Evolutionary conservation across 2,329 filamentous ascomycete species (phyloP).

Genomic region (Fusarium sp.): DNA sequence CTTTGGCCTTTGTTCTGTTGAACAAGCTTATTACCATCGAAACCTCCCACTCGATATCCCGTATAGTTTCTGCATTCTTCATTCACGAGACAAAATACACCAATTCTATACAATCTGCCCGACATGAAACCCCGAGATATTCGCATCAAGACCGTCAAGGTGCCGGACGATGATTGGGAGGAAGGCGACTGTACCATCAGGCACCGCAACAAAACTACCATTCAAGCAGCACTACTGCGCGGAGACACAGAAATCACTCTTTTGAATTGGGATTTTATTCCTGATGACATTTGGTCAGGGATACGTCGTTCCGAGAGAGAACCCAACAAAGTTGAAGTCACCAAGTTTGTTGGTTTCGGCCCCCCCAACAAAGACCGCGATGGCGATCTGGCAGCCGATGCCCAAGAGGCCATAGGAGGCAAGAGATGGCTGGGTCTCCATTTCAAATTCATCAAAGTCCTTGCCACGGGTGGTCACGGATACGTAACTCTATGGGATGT

Average conservation of each 20-base stretch:
- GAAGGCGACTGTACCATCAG: not conserved
- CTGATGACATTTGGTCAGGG: not conserved
- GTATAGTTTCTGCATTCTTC: not conserved
- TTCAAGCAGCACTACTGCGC: slow-evolving; percentile 40
- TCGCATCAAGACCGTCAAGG: not conserved
- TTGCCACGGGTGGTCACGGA: slow-evolving; percentile 50
- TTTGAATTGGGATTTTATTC: slow-evolving; percentile 3
- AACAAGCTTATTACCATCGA: slow-evolving; percentile 44
- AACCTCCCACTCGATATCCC: slow-evolving; percentile 4
- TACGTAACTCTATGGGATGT: slow-evolving; percentile 46
- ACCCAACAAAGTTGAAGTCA: not conserved
- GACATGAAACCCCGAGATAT: slow-evolving; percentile 27
- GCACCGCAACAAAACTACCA: slow-evolving; percentile 24
- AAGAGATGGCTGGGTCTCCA: slow-evolving; percentile 37
- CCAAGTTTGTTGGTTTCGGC: not conserved
- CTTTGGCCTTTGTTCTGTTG: slow-evolving; percentile 38
- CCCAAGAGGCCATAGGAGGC: not conserved
- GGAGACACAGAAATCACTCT: slow-evolving; percentile 37
- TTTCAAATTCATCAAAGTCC: slow-evolving; percentile 47
- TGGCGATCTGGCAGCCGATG: not conserved
- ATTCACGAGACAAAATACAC: slow-evolving; percentile 6
- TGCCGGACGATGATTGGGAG: not conserved
- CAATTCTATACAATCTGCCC: slow-evolving; percentile 3
- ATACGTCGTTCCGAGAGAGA: not conserved
- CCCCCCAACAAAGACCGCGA: not conserved